Conservation (phyloP, 2,329 filamentous ascomycete species). For the Aschersonia sp. region DNA sequence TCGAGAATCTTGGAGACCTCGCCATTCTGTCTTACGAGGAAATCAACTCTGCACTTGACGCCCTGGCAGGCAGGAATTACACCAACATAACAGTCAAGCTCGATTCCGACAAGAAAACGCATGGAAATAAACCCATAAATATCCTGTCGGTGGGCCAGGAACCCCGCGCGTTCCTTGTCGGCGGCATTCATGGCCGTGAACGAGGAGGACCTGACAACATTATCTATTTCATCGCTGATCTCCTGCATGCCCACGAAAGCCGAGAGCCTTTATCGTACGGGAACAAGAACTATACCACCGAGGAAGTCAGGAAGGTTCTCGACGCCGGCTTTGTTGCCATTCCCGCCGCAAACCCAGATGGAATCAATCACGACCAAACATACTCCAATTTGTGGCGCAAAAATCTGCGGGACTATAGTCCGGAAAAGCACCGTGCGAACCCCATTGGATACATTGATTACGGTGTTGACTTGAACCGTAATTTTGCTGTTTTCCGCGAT, state of each 20-base stretch:
- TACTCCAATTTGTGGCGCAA: too few species aligned
- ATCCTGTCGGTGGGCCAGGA: conserved; percentile 26
- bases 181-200: conserved; percentile 42
- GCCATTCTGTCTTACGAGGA: conserved; percentile 31
- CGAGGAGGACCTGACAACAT: conserved; percentile 41
- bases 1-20: not conserved
- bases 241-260: conserved; percentile 36
- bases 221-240: conserved; percentile 42
- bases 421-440: conserved; percentile 40
- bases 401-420: conserved; percentile 27
- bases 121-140: conserved; percentile 21
- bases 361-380: conserved; percentile 33
- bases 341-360: conserved; percentile 39
- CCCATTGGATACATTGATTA: conserved; percentile 18
- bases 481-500: conserved; percentile 45
- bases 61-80: conserved; percentile 22
- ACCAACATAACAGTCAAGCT: conserved; percentile 23
- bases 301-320: conserved; percentile 35
- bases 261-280: conserved; percentile 37
- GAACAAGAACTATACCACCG: conserved; percentile 32
- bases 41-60: conserved; percentile 27
- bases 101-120: conserved; percentile 27
- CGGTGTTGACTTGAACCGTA: conserved; percentile 40
- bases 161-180: conserved; percentile 36
- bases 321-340: conserved; percentile 37